Evolutionary conservation across 805 yeast species (phyloP).

Genomic region (Suhomyces kilbournensis): DNA sequence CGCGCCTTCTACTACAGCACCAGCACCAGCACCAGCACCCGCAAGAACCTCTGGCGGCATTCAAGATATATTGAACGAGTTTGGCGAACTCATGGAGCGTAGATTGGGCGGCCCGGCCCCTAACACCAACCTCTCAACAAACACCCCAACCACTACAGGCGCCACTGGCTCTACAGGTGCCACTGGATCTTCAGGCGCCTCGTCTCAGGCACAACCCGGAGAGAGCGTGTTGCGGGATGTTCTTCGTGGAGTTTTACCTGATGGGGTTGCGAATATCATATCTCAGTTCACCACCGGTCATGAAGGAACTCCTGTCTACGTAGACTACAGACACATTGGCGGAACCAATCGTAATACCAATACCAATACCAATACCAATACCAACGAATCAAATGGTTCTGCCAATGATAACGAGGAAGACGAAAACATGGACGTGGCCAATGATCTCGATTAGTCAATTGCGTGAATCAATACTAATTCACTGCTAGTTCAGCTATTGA

Average conservation of each 20-base stretch:
- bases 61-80: slow-evolving; percentile 20
- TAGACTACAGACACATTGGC: slow-evolving; percentile 4
- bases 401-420: neutral
- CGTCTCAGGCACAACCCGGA: neutral
- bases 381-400: neutral
- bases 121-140: neutral
- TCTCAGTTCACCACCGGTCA: slow-evolving; percentile 8
- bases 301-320: slow-evolving; percentile 3
- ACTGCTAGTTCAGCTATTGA: neutral
- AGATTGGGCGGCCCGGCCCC: neutral
- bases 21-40: neutral
- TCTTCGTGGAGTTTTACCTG: slow-evolving; percentile 12
- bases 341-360: neutral
- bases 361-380: neutral
- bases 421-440: slow-evolving; percentile 1
- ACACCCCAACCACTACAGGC: neutral
- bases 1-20: neutral
- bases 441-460: slow-evolving; percentile 1
- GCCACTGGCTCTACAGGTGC: neutral
- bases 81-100: slow-evolving; percentile 22
- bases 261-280: slow-evolving; percentile 9
- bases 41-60: slow-evolving; percentile 6
- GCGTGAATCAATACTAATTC: neutral
- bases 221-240: slow-evolving; percentile 4
- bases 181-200: neutral